A percentile compares a stretch with the other conserved stretches of the same genome.
These are phyloP conservation scores for Trichoderma sp. DNA, from an alignment of 2,329 filamentous ascomycete genomes.

Conservation along the genomic window DNA sequence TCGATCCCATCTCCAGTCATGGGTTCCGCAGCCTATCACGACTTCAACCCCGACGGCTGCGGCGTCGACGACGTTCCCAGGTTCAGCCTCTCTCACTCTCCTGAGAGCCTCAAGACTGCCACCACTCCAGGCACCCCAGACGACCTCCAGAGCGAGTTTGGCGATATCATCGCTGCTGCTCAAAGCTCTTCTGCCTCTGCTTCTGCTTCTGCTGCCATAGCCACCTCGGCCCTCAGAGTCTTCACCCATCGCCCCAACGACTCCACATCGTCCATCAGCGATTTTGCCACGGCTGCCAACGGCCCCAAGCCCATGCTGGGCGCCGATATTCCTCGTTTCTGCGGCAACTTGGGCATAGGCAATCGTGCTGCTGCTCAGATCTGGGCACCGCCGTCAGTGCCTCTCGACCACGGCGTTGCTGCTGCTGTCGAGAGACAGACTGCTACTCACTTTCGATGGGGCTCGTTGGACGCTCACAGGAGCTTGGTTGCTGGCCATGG, in stretches of 20 bases:
- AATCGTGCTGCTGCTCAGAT: not conserved
- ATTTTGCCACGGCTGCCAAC: not conserved
- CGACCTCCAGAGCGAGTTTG: not conserved
- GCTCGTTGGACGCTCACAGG: not conserved
- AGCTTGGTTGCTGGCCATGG: not conserved
- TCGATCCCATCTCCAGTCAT: not conserved
- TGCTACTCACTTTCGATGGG: constrained; percentile 1
- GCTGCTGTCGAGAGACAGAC: not conserved
- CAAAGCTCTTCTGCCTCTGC: not conserved
- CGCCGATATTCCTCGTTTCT: not conserved
- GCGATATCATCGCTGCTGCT: not conserved
- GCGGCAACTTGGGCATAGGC: not conserved
- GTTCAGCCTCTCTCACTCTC: not conserved
- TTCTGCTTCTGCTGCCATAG: not conserved
- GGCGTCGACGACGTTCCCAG: not conserved
- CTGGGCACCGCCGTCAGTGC: not conserved
- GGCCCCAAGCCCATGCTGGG: not conserved
- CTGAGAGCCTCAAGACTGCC: not conserved
- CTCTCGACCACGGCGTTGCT: not conserved
- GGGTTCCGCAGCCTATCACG: not conserved
- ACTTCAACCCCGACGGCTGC: not conserved
- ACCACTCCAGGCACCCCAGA: constrained; percentile 4
- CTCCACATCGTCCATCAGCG: not conserved
- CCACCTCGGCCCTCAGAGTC: not conserved
- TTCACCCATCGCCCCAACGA: not conserved